Evolutionary conservation across 176 grass and related monocot species (phyloP), one percentile per base, ranked within the genome.

Genomic region (Tuctoria greenei): DNA sequence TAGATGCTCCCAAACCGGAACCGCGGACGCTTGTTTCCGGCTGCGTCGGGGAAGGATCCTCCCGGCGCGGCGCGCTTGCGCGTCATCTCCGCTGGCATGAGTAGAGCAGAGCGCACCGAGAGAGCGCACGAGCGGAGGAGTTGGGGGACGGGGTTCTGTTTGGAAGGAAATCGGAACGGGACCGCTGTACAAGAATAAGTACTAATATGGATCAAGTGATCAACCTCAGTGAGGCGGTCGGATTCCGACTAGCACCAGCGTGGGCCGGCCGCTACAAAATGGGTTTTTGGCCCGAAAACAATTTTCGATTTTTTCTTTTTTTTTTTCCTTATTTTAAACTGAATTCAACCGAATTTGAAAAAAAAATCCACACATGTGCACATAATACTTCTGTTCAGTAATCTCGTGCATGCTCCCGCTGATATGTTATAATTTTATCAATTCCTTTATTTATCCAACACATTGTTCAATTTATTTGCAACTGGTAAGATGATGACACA

Each of bases 1-100:
- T 77, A 49, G 60, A 77, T 77, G 43, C 31, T 51, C 28, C 31
- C 60, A 17, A 75, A n/a, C 25, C 46, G 9, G 40, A 43, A 21
- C 24, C 40, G 25, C 16, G 38, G 0, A 4, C 24, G 72, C 72
- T 42, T 60, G 8, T 2, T 12, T 24, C 16, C 40, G 39, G 8
- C 8, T 39, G 3, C 56, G 24, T 26, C 9, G 13, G 55, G 72
- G 16, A 40, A 75, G 56, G 10, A 0, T 15, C 10, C 56, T 5
- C 34, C 58, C 2, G 24, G 16, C 25, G 56, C 15, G 21, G 40
- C 25, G 24, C 57, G 26, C 56, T 75, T 75, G 16, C 10, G 40
- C 39, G 23, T n/a, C 39, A 27, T 38, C 38, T 15, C 31, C 31
- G 56, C 72, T 24, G 72, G 56, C 72, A 75, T 75, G 39, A 43